A percentile compares a stretch with the other conserved stretches of the same genome.
These are phyloP conservation scores for Ramaria sp. DNA, from an alignment of 768 basidiomycete species.

Conservation along the genomic window DNA sequence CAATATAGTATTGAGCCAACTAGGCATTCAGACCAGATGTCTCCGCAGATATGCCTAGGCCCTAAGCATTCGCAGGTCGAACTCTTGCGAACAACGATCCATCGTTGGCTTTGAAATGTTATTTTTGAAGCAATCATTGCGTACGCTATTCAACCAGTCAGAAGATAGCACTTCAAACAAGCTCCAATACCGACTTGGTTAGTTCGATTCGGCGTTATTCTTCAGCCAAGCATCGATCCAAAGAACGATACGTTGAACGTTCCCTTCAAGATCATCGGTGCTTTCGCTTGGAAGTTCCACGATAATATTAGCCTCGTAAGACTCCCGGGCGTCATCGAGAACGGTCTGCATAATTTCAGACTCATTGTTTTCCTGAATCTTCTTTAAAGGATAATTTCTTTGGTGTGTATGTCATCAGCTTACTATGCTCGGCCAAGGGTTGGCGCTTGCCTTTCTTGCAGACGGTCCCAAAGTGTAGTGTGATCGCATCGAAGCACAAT, in stretches of 20 bases:
- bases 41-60: too few relatives aligned
- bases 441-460: constrained; percentile 70
- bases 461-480: constrained; percentile 73
- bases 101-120: too few relatives aligned
- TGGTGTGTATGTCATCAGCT: neutral
- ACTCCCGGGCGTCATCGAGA: constrained; percentile 75
- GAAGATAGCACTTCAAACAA: neutral
- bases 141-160: too few relatives aligned
- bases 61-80: too few relatives aligned
- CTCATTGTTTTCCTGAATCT: constrained; percentile 97
- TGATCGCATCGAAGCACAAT: constrained; percentile 89
- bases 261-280: constrained; percentile 73
- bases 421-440: neutral
- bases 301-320: constrained; percentile 79
- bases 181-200: neutral
- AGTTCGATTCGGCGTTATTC: constrained; percentile 15
- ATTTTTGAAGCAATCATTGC: too few relatives aligned
- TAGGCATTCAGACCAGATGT: too few relatives aligned
- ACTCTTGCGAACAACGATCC: too few relatives aligned
- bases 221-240: constrained; percentile 74
- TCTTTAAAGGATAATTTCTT: constrained; percentile 81
- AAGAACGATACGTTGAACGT: constrained; percentile 75
- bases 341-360: constrained; percentile 97
- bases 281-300: constrained; percentile 74
- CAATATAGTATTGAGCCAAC: too few relatives aligned